Base-by-base conservation (phyloP, 2,329 filamentous ascomycete species). In the Phialocephala sp. region DNA sequence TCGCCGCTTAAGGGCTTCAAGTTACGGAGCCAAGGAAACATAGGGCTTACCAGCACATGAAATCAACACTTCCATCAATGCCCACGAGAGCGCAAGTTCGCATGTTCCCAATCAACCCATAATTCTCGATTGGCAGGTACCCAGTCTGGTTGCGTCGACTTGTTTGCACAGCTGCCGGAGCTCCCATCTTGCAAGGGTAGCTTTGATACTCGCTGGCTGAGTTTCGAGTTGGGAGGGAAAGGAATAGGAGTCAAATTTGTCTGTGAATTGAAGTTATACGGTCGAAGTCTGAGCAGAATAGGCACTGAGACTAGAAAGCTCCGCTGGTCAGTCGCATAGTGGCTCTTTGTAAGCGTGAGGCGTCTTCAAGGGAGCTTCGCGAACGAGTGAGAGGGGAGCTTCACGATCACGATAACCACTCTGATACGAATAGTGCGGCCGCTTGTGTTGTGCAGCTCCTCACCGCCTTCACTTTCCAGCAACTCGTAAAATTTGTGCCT, bases 61-160 rank as follows among this genome's bases (percentile, higher is more conserved):
- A 92, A 74, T 92, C 91, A 64, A 93, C 78, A 69, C 89, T 90
- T 27, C 90, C 90, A 73, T 90, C 87, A 74, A 91, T 90, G 69
- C 89, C 90, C 24, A 91, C 84, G n/a, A 92, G 80, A 15, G 90
- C 90, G 79, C 89, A 91, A 0, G 90, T 93, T 72, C 89, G 85
- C 90, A 93, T 92, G 74, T 93, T 92, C 27, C 91, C 91, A 72
- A 93, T 91, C 77, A 93, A 84, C 63, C 91, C 91, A 82, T 93
- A 93, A 77, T 93, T 87, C 74, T 93, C 90, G 69, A 92, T 91
- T 43, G 75, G 75, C 24, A 77, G 68, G 60, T 76, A 77, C 20
- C 75, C 75, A 6, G 69, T 74, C 5, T 61, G 60, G 50, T 66
- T 60, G 24, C 73, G 67, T 32, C 72, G 65, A 43, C 59, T 65